phyloP scores from a whole-genome alignment of 1,284 basidiomycete genomes.

The Ceratobasidium sp. region DNA sequence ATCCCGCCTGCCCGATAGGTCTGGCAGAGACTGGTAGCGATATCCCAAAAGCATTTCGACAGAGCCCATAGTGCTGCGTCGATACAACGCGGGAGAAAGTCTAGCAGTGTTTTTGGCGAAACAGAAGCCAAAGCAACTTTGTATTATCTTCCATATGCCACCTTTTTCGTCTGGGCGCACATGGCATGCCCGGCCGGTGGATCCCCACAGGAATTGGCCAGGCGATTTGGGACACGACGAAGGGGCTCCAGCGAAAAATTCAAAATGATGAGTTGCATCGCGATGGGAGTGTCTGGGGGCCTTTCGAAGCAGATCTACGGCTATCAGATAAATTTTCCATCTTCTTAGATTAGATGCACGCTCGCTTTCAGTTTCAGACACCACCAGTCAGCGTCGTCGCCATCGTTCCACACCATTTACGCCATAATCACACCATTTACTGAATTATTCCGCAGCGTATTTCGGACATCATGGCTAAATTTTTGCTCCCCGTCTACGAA shows the following conservation, averaged over 20 bases:
- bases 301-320: constrained; percentile 6
- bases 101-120: neutral
- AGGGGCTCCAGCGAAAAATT: constrained; percentile 10
- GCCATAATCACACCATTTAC: neutral
- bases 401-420: constrained; percentile 3
- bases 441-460: neutral
- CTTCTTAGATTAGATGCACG: constrained; percentile 32
- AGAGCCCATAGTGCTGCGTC: constrained; percentile 16
- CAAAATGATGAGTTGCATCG: neutral
- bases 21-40: constrained; percentile 28
- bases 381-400: neutral
- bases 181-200: constrained; percentile 9
- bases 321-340: constrained; percentile 12
- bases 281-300: constrained; percentile 20
- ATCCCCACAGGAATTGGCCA: neutral
- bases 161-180: constrained; percentile 10
- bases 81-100: neutral
- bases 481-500: neutral
- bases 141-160: neutral
- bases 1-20: constrained; percentile 26
- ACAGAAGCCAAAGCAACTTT: neutral
- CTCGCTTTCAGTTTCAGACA: constrained; percentile 15
- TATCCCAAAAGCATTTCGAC: constrained; percentile 27
- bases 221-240: constrained; percentile 20
- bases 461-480: constrained; percentile 10